A percentile compares a stretch with the other conserved stretches of the same genome.
Evolutionary conservation across 139 green algal genomes (phyloP).

Genomic region (Dunaliella primolecta): DNA sequence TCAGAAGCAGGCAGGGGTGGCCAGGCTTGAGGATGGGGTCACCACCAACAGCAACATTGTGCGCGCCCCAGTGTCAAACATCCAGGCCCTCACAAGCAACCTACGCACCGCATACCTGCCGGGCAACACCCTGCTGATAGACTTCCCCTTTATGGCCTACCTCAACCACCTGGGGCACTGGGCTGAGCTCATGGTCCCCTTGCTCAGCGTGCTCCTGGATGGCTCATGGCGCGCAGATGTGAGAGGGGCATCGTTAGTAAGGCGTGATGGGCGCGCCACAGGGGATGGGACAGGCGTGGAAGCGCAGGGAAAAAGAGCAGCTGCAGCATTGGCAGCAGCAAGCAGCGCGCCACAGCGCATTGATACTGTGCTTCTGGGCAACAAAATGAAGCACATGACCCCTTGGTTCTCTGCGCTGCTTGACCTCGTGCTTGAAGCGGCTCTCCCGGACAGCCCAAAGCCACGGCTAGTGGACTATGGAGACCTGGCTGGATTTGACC

Average conservation of each 20-base stretch:
- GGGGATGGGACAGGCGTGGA: no score
- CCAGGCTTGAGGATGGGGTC: slow-evolving; percentile 30
- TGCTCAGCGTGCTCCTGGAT: slow-evolving; percentile 47
- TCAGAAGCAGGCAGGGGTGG: neutral
- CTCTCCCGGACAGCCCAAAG: neutral
- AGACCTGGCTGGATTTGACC: slow-evolving; percentile 47
- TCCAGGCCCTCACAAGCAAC: slow-evolving; percentile 24
- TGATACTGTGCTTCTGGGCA: slow-evolving; percentile 42
- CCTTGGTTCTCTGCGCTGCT: slow-evolving; percentile 50
- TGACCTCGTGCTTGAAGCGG: neutral
- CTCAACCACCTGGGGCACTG: slow-evolving; percentile 77
- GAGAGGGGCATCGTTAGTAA: neutral
- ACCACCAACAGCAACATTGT: slow-evolving; percentile 4
- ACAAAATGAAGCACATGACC: slow-evolving; percentile 32
- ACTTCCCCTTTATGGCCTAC: slow-evolving; percentile 68
- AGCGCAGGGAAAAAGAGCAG: neutral
- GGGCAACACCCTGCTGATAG: slow-evolving; percentile 65
- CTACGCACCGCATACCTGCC: slow-evolving; percentile 22
- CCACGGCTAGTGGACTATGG: slow-evolving; percentile 57
- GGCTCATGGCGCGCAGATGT: slow-evolving; percentile 8
- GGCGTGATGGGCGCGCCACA: no score
- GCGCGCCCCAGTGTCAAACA: slow-evolving; percentile 37
- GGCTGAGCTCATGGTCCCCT: slow-evolving; percentile 64
- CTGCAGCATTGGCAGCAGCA: neutral
- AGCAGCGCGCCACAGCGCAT: slow-evolving; percentile 19